These are phyloP conservation scores for Venturiaceae sp. DNA, from an alignment of 2,329 filamentous ascomycete species.

Conservation along the genomic window DNA sequence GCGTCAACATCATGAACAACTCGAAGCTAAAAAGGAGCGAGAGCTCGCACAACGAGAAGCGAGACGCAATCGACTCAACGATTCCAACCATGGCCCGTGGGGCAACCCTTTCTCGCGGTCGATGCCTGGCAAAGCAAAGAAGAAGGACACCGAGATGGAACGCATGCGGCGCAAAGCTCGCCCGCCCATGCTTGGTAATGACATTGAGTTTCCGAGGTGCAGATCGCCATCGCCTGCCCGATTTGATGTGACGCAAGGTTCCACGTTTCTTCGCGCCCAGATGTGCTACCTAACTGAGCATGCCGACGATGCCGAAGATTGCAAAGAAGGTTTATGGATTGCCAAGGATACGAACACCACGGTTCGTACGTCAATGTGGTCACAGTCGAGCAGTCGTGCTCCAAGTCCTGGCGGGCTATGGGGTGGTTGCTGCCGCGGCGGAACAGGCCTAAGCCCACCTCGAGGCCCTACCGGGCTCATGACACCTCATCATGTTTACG, in stretches of 20 bases:
- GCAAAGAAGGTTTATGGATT: constrained; percentile 48
- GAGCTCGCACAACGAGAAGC: constrained; percentile 12
- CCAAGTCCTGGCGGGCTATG: constrained; percentile 56
- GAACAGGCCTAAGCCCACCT: constrained; percentile 27
- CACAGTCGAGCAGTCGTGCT: constrained; percentile 31
- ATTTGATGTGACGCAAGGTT: constrained; percentile 65
- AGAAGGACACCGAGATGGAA: constrained; percentile 27
- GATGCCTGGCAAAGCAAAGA: not conserved
- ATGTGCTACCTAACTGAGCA: constrained; percentile 42
- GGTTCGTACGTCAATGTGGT: constrained; percentile 17
- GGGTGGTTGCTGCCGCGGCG: constrained; percentile 56
- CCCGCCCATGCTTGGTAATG: constrained; percentile 80
- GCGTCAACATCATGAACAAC: constrained; percentile 64
- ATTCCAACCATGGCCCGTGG: constrained; percentile 19
- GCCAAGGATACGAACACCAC: constrained; percentile 36
- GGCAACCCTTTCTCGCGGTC: constrained; percentile 23
- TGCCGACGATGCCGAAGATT: constrained; percentile 26
- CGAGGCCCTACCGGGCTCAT: constrained; percentile 38
- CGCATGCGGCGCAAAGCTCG: constrained; percentile 49
- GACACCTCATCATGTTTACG: constrained; percentile 31
- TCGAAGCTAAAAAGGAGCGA: constrained; percentile 37
- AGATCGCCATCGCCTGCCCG: constrained; percentile 75
- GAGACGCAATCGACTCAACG: not conserved
- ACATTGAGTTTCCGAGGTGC: constrained; percentile 73
- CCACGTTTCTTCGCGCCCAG: constrained; percentile 36